Base-by-base conservation (phyloP, 2,329 filamentous ascomycete genomes). In the Sporothrix phasma region DNA sequence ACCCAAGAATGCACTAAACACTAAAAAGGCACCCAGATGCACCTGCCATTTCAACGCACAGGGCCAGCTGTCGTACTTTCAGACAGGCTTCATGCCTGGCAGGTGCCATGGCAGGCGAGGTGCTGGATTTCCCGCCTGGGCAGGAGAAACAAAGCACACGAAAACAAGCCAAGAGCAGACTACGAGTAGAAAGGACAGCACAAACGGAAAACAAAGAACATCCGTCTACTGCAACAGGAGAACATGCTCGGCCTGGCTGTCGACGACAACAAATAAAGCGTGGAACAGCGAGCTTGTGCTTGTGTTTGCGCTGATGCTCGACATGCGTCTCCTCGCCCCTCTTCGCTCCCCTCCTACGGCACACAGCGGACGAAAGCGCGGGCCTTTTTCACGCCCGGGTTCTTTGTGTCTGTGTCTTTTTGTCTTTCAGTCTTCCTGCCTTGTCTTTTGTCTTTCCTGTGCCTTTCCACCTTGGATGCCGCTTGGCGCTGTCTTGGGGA, bases 131-230 rank as follows among this genome's bases (percentile, higher is more conserved):
- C 45, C 11, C 8, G 19, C 22, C 19, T 15, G 19, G 11, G 11
- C 45, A 47, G 45, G 19, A 47, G 45, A 47, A 47, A 31, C 31
- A 29, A 39, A 39, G 11, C 29, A 39, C 11, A 56, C n/a, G 5
- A 22, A 37, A 13, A 11, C 31, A n/a, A 56, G 41, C 39, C 41
- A 34, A 60, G 26, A 22, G 19, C 5, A n/a, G 45, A 51, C 29
- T 37, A 49, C n/a, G n/a, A n/a, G n/a, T n/a, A n/a, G n/a, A 45
- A 61, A 61, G 43, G 2, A 61, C 24, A 61, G 51, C 45, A 29
- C 19, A 45, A 47, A 22, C 43, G n/a, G n/a, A 47, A 22, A 46
- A 22, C 15, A 39, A 37, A 37, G 7, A 7, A 37, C 34, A n/a
- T 8, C 31, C 31, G 31, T 29, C 19, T 37, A 37, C 31, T 10